Conservation (phyloP, 345 rosid species). For the Heritiera fomes region DNA sequence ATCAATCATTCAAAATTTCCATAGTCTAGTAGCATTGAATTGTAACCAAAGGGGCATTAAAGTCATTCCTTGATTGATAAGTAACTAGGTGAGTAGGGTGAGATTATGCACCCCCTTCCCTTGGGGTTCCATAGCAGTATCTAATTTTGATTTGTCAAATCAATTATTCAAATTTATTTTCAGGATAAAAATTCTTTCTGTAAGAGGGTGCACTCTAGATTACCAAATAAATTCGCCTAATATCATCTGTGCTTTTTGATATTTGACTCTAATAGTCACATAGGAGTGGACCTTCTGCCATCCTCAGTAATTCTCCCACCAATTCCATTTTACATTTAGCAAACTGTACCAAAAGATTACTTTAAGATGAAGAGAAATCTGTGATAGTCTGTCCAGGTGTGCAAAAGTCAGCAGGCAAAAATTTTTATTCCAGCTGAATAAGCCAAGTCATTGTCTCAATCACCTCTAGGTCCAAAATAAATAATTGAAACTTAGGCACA, state of each 20-base stretch:
- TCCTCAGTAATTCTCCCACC: conserved; percentile 6
- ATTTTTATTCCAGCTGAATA: not conserved
- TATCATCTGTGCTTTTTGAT: not conserved
- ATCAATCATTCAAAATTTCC: not conserved
- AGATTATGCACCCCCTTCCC: not conserved
- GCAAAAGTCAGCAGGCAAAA: not conserved
- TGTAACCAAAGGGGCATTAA: not conserved
- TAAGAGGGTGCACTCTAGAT: not conserved
- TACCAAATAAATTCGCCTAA: not conserved
- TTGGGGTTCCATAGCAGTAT: not conserved
- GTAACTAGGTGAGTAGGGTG: not conserved
- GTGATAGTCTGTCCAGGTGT: not conserved
- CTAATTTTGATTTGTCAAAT: conserved; percentile 1
- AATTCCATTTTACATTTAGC: conserved; percentile 5
- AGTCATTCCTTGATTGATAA: not conserved
- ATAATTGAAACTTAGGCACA: not conserved
- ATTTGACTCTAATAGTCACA: not conserved
- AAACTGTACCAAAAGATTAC: not conserved
- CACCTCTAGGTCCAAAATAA: conserved; percentile 11
- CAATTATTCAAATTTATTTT: conserved; percentile 7
- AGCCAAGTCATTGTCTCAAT: not conserved
- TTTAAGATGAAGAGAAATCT: not conserved
- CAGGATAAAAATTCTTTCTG: not conserved
- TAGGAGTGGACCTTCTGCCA: not conserved
- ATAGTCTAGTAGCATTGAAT: not conserved